Evolutionary conservation across 2,329 filamentous ascomycete genomes (phyloP).

Genomic region (Diaporthe citrichinensis): DNA sequence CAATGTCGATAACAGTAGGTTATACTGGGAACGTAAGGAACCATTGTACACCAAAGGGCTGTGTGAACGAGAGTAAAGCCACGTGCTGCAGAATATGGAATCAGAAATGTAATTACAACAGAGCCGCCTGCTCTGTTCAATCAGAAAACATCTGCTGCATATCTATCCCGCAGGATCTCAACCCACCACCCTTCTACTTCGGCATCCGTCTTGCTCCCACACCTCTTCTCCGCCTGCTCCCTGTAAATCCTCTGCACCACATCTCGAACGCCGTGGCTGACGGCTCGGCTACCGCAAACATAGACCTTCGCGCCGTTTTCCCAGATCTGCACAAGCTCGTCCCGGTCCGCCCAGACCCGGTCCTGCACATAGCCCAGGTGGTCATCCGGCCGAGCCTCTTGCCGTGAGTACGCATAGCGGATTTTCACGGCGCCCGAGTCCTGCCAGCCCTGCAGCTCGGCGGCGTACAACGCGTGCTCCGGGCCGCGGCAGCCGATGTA

Average conservation of each 20-base stretch:
- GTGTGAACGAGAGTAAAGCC: not conserved
- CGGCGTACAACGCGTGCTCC: slow-evolving; percentile 51
- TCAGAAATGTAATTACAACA: not conserved
- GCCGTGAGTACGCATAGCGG: slow-evolving; percentile 35
- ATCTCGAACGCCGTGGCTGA: slow-evolving; percentile 17
- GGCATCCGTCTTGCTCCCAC: slow-evolving; percentile 4
- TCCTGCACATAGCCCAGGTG: slow-evolving; percentile 38
- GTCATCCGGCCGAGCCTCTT: not conserved
- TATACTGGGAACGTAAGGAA: too few relatives aligned
- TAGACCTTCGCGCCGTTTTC: slow-evolving; percentile 37
- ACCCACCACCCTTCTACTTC: slow-evolving; percentile 22
- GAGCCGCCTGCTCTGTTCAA: not conserved
- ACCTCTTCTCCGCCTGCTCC: slow-evolving; percentile 10
- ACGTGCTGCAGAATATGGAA: not conserved
- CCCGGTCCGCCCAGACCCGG: slow-evolving; percentile 42
- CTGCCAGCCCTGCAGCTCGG: slow-evolving; percentile 47
- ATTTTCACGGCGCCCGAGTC: slow-evolving; percentile 41
- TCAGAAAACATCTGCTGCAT: slow-evolving; percentile 12
- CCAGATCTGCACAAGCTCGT: slow-evolving; percentile 38
- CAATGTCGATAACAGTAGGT: too few relatives aligned
- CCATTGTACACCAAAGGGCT: not conserved
- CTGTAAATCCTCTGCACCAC: slow-evolving; percentile 7
- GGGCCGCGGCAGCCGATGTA: slow-evolving; percentile 58
- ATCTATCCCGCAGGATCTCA: slow-evolving; percentile 17
- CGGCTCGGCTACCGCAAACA: slow-evolving; percentile 40